Base-by-base conservation (phyloP, 176 grass and related monocot genomes). In the Oryza nivara region DNA sequence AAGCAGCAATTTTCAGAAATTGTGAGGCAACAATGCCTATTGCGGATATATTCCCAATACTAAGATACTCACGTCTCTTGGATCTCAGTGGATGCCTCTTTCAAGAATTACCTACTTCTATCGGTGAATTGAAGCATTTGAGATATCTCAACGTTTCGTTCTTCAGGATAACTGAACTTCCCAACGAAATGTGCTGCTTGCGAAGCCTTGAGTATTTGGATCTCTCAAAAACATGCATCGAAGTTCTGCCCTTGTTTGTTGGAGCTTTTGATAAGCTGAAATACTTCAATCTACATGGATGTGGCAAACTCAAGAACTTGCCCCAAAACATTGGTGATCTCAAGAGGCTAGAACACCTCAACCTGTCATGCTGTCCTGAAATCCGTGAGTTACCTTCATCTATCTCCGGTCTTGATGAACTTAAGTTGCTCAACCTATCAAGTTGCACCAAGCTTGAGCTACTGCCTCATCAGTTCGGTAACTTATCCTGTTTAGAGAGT, bases 381-480 rank as follows among this genome's bases (percentile, higher is more conserved):
- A 2, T 78, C 0, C 0, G 7, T 8, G 32, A 71, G 22, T 43
- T 87, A 32, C 65, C 6, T 79, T 19, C 70, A 8, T 84, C 68
- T 13, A 25, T 87, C 0, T 47, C 70, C 25, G 52, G 79, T 16
- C 68, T 91, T 32, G 48, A 22, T 1, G 10, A 51, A 25, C 65
- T 91, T 78, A 67, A 70, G 2, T 32, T 77, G 58, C 49, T 91
- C 11, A 70, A 91, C 22, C 49, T 91, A 36, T 86, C 89, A 68
- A 36, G 80, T 22, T 78, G 75, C 60, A 56, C 52, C 49, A 76
- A 79, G n/a, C 38, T 91, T 34, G 72, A 28, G 48, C 7, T 68
- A 2, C 17, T 91, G 17, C 80, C 80, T 75, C 17, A 6, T 60
- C 68, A 49, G 7, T 83, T 87, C 26, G 56, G 70, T 20, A 67